Percentiles rank a stretch among this genome's conserved stretches.
phyloP scores from a whole-genome alignment of 1,284 basidiomycete genomes.

The Tausonia pullulans region DNA sequence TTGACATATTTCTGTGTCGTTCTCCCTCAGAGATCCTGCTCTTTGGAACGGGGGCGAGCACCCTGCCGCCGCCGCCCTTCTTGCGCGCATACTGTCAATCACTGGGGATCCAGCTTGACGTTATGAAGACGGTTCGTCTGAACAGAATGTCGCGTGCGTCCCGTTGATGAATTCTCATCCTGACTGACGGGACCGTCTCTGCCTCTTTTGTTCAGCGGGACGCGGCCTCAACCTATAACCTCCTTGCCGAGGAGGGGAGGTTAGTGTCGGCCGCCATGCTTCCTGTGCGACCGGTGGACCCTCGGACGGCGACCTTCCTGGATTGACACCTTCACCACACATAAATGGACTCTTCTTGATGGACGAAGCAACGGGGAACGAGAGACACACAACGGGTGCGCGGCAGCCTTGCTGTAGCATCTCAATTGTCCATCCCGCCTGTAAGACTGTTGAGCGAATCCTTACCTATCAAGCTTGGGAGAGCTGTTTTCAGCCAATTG shows the following conservation, averaged over 20 bases:
- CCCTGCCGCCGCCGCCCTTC: constrained; percentile 56
- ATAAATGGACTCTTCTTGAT: no score
- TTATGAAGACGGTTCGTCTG: constrained; percentile 78
- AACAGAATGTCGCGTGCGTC: background rate
- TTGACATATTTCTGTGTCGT: no score
- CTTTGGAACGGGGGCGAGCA: constrained; percentile 69
- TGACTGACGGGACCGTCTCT: no score
- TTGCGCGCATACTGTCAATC: constrained; percentile 59
- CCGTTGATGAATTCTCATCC: background rate
- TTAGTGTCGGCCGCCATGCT: constrained; percentile 80
- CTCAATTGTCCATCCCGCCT: no score
- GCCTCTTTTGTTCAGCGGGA: constrained; percentile 48
- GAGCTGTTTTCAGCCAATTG: no score
- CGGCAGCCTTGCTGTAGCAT: no score
- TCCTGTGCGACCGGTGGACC: constrained; percentile 43
- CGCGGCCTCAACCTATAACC: constrained; percentile 87
- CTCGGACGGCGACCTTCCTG: constrained; percentile 16
- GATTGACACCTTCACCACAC: no score
- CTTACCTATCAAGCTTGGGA: no score
- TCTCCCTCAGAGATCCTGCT: constrained; percentile 63
- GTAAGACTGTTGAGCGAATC: no score
- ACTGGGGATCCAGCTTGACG: constrained; percentile 78
- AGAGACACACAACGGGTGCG: no score
- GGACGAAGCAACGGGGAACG: no score
- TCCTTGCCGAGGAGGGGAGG: constrained; percentile 82